Base-by-base conservation (phyloP, 208 protist genomes). In the Herpetomonas samuelpessoai region DNA sequence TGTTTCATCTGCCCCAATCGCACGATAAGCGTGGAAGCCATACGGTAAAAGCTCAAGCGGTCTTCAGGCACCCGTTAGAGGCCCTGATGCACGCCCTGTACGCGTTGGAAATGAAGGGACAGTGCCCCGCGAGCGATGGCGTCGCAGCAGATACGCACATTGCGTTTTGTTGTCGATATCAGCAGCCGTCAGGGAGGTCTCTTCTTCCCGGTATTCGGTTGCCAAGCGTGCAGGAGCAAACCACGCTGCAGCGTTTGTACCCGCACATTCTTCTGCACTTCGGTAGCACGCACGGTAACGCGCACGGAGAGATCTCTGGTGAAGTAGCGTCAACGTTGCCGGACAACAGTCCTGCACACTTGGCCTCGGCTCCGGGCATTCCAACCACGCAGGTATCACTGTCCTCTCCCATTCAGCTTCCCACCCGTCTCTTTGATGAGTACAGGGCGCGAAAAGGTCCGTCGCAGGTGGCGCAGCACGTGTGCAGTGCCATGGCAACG, bases 401-500 rank as follows among this genome's bases (percentile, higher is more conserved):
- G n/a, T n/a, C 28, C n/a, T 44, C 53, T 21, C 29, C 38, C n/a
- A 38, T 58, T 18, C 53, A 58, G 18, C 21, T 41, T 18, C 27
- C 29, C n/a, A 21, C 27, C 3, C 35, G 18, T 4, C 38, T 58
- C 30, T 41, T 10, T 56, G 58, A 56, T 27, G 31, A 41, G 0
- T 84, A 84, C 46, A 68, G 73, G 0, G 57, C 65, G 2, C 0
- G 65, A 9, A 84, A 84, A 60, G 7, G 19, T 0, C 78, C 73
- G 2, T 60, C 57, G 2, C 78, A 84, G 39, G 38, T 84, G 35
- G 46, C 62, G 0, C 69, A 79, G 41, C 74, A 81, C 53, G 44
- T 85, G 3, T 39, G 68, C 48, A 79, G 70, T 30, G 79, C 79
- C n/a, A 65, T 57, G 22, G 72, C 65, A 2, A 85, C 79, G 10